These are phyloP conservation scores for Collybia nuda DNA, from an alignment of 768 basidiomycete genomes.

Conservation along the genomic window DNA sequence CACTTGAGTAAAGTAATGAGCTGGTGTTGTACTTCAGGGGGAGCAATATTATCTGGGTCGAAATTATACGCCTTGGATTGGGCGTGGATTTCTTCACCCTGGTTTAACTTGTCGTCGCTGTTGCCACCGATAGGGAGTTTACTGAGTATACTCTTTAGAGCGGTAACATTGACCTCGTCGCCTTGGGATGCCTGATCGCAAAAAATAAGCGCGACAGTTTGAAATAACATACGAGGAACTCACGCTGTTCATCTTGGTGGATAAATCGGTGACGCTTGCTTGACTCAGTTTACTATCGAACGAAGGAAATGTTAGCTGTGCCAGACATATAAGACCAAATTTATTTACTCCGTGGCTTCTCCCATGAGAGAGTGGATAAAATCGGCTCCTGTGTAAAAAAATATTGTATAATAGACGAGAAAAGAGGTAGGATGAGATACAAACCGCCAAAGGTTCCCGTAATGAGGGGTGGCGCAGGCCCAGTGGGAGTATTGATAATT, in stretches of 20 bases:
- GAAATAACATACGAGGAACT: not conserved
- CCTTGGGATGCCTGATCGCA: constrained; percentile 29
- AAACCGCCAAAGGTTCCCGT: constrained; percentile 67
- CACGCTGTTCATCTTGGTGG: constrained; percentile 47
- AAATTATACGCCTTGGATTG: constrained; percentile 60
- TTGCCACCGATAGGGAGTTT: constrained; percentile 50
- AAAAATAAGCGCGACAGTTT: not conserved
- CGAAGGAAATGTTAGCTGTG: not conserved
- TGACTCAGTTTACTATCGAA: constrained; percentile 51
- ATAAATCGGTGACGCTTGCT: constrained; percentile 59
- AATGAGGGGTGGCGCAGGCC: constrained; percentile 59
- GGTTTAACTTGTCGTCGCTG: constrained; percentile 46
- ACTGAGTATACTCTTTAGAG: constrained; percentile 43
- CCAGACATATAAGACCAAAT: not conserved
- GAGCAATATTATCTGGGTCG: constrained; percentile 60
- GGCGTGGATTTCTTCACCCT: constrained; percentile 55
- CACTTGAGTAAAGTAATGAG: constrained; percentile 59
- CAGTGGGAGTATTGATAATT: constrained; percentile 51
- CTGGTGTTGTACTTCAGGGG: constrained; percentile 60
- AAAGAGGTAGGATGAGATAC: constrained; percentile 5
- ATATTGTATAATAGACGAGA: not conserved
- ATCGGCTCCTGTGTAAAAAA: constrained; percentile 41
- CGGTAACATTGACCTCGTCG: constrained; percentile 31
- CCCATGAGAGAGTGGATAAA: constrained; percentile 67
- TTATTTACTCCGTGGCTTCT: constrained; percentile 59